A percentile compares a stretch with the other conserved stretches of the same genome.
These are phyloP conservation scores for Fraxinus dipetala DNA, from an alignment of 305 asterid species.

Conservation along the genomic window DNA sequence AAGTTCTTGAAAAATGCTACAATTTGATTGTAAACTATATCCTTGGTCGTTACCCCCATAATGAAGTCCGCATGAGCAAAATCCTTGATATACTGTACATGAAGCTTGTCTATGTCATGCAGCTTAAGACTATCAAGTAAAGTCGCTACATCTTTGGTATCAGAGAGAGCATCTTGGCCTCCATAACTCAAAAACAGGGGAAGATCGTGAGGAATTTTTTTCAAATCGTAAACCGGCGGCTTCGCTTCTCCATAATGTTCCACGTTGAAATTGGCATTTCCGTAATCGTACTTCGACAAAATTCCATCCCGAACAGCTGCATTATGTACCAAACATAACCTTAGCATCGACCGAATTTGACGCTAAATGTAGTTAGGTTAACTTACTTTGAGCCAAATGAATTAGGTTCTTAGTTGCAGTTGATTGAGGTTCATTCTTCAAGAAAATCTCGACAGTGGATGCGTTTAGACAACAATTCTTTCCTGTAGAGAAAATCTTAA, in stretches of 20 bases:
- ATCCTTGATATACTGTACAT: conserved; percentile 56
- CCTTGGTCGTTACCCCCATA: conserved; percentile 62
- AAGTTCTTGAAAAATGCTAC: conserved; percentile 45
- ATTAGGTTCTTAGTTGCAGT: conserved; percentile 77
- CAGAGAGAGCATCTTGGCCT: conserved; percentile 71
- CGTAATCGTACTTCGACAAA: conserved; percentile 64
- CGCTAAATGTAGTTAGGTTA: background rate
- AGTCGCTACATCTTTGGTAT: conserved; percentile 47
- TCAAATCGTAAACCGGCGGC: conserved; percentile 60
- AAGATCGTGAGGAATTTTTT: conserved; percentile 52
- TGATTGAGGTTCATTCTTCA: conserved; percentile 74
- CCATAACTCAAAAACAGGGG: conserved; percentile 77
- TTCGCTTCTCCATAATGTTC: conserved; percentile 54
- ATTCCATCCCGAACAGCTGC: conserved; percentile 56
- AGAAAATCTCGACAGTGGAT: conserved; percentile 59
- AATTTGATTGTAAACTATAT: conserved; percentile 54
- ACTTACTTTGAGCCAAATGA: conserved; percentile 87
- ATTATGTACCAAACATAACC: background rate
- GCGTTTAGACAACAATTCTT: conserved; percentile 74
- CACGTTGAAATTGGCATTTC: conserved; percentile 40
- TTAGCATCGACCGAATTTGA: background rate
- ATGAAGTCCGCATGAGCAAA: conserved; percentile 85
- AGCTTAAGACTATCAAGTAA: conserved; percentile 50
- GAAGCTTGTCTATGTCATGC: conserved; percentile 60
- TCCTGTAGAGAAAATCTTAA: conserved; percentile 32